Evolutionary conservation across 345 rosid genomes (phyloP).

Genomic region (Eucalyptus pumila): DNA sequence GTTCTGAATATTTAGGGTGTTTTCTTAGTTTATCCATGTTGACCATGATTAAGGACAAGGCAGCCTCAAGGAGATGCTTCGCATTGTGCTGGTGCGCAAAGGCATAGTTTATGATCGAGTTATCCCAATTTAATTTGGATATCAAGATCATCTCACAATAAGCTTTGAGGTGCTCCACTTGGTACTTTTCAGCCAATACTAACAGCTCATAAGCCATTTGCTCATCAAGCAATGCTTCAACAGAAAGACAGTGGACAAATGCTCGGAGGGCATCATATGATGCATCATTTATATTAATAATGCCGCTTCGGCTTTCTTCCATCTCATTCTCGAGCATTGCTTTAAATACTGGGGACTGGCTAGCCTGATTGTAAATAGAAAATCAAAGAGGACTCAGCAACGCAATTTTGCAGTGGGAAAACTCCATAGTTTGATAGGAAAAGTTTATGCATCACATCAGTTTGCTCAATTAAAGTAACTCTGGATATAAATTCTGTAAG

Average conservation of each 20-base stretch:
- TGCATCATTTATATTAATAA: conserved; percentile 56
- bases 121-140: conserved; percentile 67
- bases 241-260: conserved; percentile 12
- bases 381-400: background rate
- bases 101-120: conserved; percentile 56
- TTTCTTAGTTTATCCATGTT: conserved; percentile 68
- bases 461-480: background rate
- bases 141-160: conserved; percentile 70
- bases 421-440: background rate
- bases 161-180: conserved; percentile 69
- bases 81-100: conserved; percentile 85
- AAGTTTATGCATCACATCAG: conserved; percentile 4
- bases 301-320: conserved; percentile 85
- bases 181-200: conserved; percentile 78
- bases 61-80: conserved; percentile 47
- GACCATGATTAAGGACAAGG: conserved; percentile 47
- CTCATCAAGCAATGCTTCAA: too few relatives aligned
- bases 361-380: conserved; percentile 22
- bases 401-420: background rate
- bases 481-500: background rate
- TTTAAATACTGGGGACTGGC: conserved; percentile 75
- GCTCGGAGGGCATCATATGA: conserved; percentile 57
- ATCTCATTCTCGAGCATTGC: conserved; percentile 88
- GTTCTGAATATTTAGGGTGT: conserved; percentile 56
- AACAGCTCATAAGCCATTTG: conserved; percentile 20